Evolutionary conservation across 2,329 filamentous ascomycete species (phyloP), one percentile per base, ranked within the genome.

Genomic region (Ophiostoma australiae): DNA sequence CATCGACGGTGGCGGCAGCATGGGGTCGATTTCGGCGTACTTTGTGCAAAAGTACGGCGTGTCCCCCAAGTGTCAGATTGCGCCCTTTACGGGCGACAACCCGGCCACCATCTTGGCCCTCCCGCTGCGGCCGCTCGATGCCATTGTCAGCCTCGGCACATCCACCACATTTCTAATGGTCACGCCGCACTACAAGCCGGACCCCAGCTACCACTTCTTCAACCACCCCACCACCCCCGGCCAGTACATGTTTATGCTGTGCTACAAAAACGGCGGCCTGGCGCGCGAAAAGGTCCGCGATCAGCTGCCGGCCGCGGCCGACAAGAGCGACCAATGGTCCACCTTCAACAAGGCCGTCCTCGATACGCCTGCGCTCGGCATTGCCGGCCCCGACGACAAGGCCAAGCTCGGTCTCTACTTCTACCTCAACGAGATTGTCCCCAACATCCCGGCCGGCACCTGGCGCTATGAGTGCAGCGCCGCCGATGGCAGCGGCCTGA

Each of bases 241-340:
- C 0, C 87, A 97, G 72, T 97, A 97, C 86, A 98, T 99, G 95
- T 98, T 99, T 81, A 99, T 99, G 95, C 88, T 99, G 48, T 99
- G 95, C 85, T 99, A 98, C 84, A 98, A 98, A 82, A 99, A 99
- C 81, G 95, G 95, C 75, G 93, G 93, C 1, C 88, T 98, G 1
- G 94, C 95, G 1, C 91, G 95, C 65, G 95, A 99, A 79, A 89
- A 91, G 76, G 88, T 98, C 73, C 91, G 95, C 70, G 93, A 99
- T 78, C 85, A 87, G 0, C 87, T 98, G 69, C 90, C 93, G 73
- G 66, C 73, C 67, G 68, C n/a, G 61, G 75, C 23, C 58, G 80
- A 81, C 35, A 79, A 82, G 11, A 78, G 80, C 4, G 84, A 90
- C 71, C 83, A 84, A 13, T 99, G 95, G 95, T 86, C 87, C 69